A percentile compares a stretch with the other conserved stretches of the same genome.
Evolutionary conservation across 805 yeast species (phyloP).

Genomic region (Ogataea wickerhamii): DNA sequence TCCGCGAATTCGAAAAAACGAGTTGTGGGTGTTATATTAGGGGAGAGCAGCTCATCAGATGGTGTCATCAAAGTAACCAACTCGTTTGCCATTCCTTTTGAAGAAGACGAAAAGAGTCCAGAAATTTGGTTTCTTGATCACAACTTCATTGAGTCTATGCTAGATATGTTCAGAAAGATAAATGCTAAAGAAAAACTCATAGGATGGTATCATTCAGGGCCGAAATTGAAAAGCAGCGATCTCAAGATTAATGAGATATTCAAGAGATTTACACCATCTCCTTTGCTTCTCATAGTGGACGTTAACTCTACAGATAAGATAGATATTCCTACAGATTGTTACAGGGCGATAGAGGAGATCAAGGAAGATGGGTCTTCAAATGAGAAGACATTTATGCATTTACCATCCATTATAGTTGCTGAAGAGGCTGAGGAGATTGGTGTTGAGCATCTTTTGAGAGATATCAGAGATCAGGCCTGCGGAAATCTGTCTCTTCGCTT

Average conservation of each 20-base stretch:
- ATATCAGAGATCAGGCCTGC: constrained; percentile 94
- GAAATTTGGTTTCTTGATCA: constrained; percentile 97
- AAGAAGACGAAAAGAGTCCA: constrained; percentile 89
- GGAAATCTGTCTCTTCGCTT: constrained; percentile 84
- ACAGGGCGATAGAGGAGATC: constrained; percentile 89
- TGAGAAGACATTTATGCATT: constrained; percentile 87
- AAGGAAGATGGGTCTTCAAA: constrained; percentile 94
- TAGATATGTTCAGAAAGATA: constrained; percentile 95
- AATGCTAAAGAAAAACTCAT: constrained; percentile 93
- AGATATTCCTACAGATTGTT: constrained; percentile 95
- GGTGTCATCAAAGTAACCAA: constrained; percentile 68
- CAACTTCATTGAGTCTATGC: constrained; percentile 93
- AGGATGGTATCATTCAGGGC: constrained; percentile 99
- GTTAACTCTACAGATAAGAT: constrained; percentile 74
- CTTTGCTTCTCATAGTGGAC: constrained; percentile 85
- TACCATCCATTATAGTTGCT: constrained; percentile 90
- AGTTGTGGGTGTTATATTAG: constrained; percentile 91
- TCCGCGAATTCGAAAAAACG: constrained; percentile 50
- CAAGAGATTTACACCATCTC: constrained; percentile 76
- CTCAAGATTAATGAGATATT: constrained; percentile 87
- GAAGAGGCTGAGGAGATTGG: constrained; percentile 99
- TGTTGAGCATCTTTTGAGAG: constrained; percentile 92
- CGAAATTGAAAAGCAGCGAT: constrained; percentile 84
- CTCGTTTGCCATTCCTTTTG: constrained; percentile 96
- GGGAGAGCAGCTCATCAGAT: constrained; percentile 57